phyloP scores from a whole-genome alignment of 2,329 filamentous ascomycete species.

The Nigrospora osmanthi region DNA sequence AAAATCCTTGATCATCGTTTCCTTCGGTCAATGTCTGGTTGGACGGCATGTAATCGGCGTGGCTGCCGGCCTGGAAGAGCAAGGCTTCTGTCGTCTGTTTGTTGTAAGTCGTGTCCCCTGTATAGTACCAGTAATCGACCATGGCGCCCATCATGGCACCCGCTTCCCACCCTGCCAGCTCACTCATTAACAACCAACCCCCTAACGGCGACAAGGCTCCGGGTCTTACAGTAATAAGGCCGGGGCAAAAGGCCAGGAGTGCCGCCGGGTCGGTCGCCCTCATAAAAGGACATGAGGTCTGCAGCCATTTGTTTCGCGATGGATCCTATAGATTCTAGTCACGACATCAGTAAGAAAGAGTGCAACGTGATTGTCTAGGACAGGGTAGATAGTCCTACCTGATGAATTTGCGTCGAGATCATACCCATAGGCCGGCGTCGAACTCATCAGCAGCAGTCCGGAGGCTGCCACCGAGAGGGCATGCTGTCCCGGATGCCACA shows the following conservation, averaged over 20 bases:
- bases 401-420: conserved; percentile 16
- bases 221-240: conserved; percentile 45
- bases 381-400: conserved; percentile 8
- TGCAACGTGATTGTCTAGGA: background rate
- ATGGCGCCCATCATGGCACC: conserved; percentile 65
- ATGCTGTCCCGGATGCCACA: too few relatives aligned
- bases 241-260: conserved; percentile 43
- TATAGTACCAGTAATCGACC: conserved; percentile 82
- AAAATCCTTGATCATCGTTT: conserved; percentile 72
- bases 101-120: conserved; percentile 66
- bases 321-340: conserved; percentile 39
- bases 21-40: conserved; percentile 63
- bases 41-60: conserved; percentile 70
- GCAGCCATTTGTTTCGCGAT: conserved; percentile 41
- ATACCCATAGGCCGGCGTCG: conserved; percentile 11
- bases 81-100: conserved; percentile 59
- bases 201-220: background rate
- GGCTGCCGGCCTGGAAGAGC: conserved; percentile 64
- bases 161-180: conserved; percentile 57
- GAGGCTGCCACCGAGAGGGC: too few relatives aligned
- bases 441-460: conserved; percentile 7
- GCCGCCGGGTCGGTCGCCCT: conserved; percentile 39
- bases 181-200: conserved; percentile 4
- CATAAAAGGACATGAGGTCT: conserved; percentile 41
- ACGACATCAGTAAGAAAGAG: conserved; percentile 3